Evolutionary conservation across 805 yeast genomes (phyloP).

Genomic region (Ogataea nitratoaversa): DNA sequence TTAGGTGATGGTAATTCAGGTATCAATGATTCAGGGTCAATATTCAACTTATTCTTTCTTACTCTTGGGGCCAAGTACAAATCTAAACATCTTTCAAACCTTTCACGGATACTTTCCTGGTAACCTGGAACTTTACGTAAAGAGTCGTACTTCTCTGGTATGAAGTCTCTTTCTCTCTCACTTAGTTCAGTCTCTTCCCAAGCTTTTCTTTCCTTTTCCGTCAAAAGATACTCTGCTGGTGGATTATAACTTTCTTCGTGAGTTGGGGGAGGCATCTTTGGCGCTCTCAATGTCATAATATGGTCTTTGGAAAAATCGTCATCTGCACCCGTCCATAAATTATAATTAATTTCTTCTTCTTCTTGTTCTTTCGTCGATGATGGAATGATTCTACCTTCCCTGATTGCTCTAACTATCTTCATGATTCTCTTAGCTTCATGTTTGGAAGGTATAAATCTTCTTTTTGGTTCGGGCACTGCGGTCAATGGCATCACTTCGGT

Average conservation of each 20-base stretch:
- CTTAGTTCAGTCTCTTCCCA: slow-evolving; percentile 69
- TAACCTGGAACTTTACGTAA: slow-evolving; percentile 94
- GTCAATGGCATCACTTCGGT: slow-evolving; percentile 86
- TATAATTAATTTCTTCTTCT: slow-evolving; percentile 53
- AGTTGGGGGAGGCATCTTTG: slow-evolving; percentile 93
- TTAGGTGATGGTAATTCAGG: slow-evolving; percentile 97
- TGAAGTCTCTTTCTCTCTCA: slow-evolving; percentile 72
- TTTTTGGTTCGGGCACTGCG: slow-evolving; percentile 94
- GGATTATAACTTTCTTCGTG: slow-evolving; percentile 97
- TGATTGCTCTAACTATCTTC: slow-evolving; percentile 93
- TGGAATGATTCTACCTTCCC: slow-evolving; percentile 91
- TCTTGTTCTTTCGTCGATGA: slow-evolving; percentile 52
- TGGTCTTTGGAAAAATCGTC: slow-evolving; percentile 61
- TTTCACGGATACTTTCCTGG: slow-evolving; percentile 76
- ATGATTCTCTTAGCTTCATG: slow-evolving; percentile 94
- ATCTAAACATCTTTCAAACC: slow-evolving; percentile 92
- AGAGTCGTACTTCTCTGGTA: slow-evolving; percentile 79
- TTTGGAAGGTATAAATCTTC: slow-evolving; percentile 94
- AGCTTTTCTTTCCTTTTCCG: slow-evolving; percentile 67
- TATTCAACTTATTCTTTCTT: slow-evolving; percentile 82
- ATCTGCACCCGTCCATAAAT: slow-evolving; percentile 80
- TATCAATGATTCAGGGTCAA: slow-evolving; percentile 92
- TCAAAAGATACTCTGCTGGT: slow-evolving; percentile 87
- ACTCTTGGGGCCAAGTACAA: slow-evolving; percentile 94
- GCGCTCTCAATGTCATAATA: slow-evolving; percentile 90